Base-by-base conservation (phyloP, 768 basidiomycete genomes). In the Tulasnella sp. region DNA sequence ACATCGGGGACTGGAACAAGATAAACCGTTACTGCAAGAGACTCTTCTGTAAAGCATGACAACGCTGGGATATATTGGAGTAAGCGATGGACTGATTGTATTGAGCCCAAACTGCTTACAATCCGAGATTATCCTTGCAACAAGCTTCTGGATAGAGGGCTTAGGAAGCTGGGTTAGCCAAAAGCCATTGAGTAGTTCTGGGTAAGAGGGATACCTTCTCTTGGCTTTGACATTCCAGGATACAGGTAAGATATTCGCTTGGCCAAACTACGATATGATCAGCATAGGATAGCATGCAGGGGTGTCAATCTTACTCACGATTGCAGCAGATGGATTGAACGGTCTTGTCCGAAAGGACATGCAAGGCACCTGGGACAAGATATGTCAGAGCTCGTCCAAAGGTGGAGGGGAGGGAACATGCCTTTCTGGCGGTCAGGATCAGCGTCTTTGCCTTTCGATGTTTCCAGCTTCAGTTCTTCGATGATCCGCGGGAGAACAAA, bases 221-320 rank as follows among this genome's bases (percentile, higher is more conserved):
- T 83, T 96, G 93, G 79, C 93, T 92, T 83, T 95, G 94, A 81
- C 92, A 93, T 81, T 91, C 90, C 16, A 95, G 86, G 78, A 95
- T 85, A 5, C 91, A 86, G 79, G 90, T 82, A 42, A 94, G 86
- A 82, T 92, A 93, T 68, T 87, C 87, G 8, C 86, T 87, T 80
- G 91, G 89, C 80, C 89, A 88, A 46, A 80, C 71, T 76, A 31
- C 2, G 46, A 76, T 3, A 36, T 8, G 56, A n/a, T 80, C 18
- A 62, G 79, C 18, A 14, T 73, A 21, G 71, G 36, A 21, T 8
- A 73, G 21, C 44, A 19, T 40, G 5, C 9, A 16, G 31, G 16
- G 7, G 5, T 2, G 31, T 19, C 31, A 27, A 21, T 27, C 27
- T 24, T 18, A 75, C 80, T 24, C 31, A 81, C 80, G 31, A 36